phyloP scores from a whole-genome alignment of 192 early-diverging fungal species.

The Glomus cerebriforme region DNA sequence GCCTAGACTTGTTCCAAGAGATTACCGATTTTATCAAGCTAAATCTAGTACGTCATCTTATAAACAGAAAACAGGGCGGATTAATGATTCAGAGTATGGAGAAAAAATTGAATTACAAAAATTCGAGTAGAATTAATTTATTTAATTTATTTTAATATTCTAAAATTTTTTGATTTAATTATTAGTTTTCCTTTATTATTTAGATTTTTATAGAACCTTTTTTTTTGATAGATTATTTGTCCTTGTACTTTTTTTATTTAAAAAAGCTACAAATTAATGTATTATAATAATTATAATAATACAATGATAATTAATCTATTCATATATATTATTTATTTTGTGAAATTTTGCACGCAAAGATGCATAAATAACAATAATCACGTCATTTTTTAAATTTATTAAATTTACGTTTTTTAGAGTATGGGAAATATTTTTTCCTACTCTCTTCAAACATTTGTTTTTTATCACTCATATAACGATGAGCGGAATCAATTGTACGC shows the following conservation, averaged over 20 bases:
- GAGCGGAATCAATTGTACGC: neutral
- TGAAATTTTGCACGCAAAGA: too few relatives aligned
- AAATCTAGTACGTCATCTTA: neutral
- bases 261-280: too few relatives aligned
- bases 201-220: neutral
- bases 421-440: neutral
- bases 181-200: neutral
- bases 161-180: neutral
- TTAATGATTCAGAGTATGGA: slow-evolving; percentile 16
- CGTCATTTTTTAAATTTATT: neutral
- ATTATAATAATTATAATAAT: neutral
- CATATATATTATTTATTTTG: too few relatives aligned
- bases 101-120: slow-evolving; percentile 29
- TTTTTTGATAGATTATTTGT: neutral
- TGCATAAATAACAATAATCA: neutral
- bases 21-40: slow-evolving; percentile 5
- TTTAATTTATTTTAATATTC: neutral
- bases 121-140: neutral
- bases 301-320: neutral
- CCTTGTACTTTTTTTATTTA: neutral
- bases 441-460: neutral
- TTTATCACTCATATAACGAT: slow-evolving; percentile 1
- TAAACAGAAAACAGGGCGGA: neutral
- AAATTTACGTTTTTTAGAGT: neutral
- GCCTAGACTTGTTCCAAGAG: slow-evolving; percentile 48